Evolutionary conservation across 2,329 filamentous ascomycete species (phyloP), one percentile per base, ranked within the genome.

Genomic region (Onygenales sp.): DNA sequence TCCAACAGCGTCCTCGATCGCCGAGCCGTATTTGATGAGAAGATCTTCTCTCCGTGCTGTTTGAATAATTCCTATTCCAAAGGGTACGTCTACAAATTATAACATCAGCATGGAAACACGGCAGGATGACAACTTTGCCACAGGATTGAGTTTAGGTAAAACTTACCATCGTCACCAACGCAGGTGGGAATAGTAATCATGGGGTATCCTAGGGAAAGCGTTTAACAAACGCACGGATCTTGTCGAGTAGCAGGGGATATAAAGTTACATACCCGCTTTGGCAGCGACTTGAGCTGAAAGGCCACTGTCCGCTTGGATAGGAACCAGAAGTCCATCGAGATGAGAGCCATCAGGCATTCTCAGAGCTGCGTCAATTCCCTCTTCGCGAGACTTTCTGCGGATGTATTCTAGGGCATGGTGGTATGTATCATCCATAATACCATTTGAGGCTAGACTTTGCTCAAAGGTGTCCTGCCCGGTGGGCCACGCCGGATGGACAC

Each of bases 401-500:
- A 71, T 77, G 67, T 84, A 90, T 0, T 70, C 63, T 0, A 90
- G 72, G 0, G 86, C 86, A 61, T 86, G 76, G 63, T 70, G 82
- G 67, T 89, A 90, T 0, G 77, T 85, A 52, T 82, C 77, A 59
- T 89, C 73, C 69, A 76, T 78, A 11, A 77, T 60, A 6, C 86
- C 86, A 52, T 79, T 78, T 0, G 79, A 80, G 34, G 73, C 77
- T 2, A 85, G 70, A 0, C 81, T 83, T 0, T 81, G 83, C 10
- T 84, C 72, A 63, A 90, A 85, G 6, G 79, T 79, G 58, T 90
- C 86, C 67, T 91, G 86, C 1, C 87, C 86, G 0, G 82, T 84
- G 51, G 74, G 74, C 60, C 85, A 88, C 1, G 83, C 85, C 0
- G 85, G 84, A 57, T 79, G 65, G 2, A 79, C 73, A 42, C 76